Percentiles rank a stretch among this genome's conserved stretches.
Evolutionary conservation across 805 yeast species (phyloP).

Genomic region (Barnettozyma wickerhamii): DNA sequence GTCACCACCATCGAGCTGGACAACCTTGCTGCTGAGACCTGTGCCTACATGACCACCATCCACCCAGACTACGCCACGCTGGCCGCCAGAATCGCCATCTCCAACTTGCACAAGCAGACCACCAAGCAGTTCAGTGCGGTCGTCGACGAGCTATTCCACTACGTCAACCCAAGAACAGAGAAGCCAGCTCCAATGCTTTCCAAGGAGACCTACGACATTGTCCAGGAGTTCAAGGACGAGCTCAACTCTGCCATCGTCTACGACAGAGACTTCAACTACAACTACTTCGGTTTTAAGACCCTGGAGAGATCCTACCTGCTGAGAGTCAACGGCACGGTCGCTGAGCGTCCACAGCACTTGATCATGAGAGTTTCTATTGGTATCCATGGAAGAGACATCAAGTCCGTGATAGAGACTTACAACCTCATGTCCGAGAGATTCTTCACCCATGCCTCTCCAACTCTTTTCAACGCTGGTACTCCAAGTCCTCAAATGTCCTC

Average conservation of each 20-base stretch:
- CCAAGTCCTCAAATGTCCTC: slow-evolving; percentile 83
- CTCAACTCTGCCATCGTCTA: slow-evolving; percentile 71
- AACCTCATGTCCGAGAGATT: slow-evolving; percentile 80
- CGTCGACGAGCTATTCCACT: slow-evolving; percentile 64
- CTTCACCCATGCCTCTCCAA: slow-evolving; percentile 94
- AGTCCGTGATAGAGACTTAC: slow-evolving; percentile 73
- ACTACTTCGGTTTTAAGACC: slow-evolving; percentile 92
- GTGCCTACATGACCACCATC: slow-evolving; percentile 94
- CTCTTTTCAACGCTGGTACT: slow-evolving; percentile 91
- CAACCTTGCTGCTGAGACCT: slow-evolving; percentile 89
- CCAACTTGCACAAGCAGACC: slow-evolving; percentile 92
- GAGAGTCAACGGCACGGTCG: slow-evolving; percentile 56
- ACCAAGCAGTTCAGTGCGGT: slow-evolving; percentile 81
- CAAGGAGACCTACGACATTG: slow-evolving; percentile 57
- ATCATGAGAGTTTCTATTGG: slow-evolving; percentile 91
- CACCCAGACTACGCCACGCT: slow-evolving; percentile 97
- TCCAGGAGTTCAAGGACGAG: slow-evolving; percentile 57
- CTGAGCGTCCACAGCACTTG: slow-evolving; percentile 90
- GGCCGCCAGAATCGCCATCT: slow-evolving; percentile 94
- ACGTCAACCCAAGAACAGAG: slow-evolving; percentile 77
- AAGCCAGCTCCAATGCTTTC: slow-evolving; percentile 58
- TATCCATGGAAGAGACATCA: slow-evolving; percentile 69
- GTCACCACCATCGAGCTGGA: slow-evolving; percentile 89
- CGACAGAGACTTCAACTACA: slow-evolving; percentile 72
- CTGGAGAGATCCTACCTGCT: slow-evolving; percentile 81